These are phyloP conservation scores for Globisporangium iwayamae DNA, from an alignment of 352 stramenopile genomes.

Conservation along the genomic window DNA sequence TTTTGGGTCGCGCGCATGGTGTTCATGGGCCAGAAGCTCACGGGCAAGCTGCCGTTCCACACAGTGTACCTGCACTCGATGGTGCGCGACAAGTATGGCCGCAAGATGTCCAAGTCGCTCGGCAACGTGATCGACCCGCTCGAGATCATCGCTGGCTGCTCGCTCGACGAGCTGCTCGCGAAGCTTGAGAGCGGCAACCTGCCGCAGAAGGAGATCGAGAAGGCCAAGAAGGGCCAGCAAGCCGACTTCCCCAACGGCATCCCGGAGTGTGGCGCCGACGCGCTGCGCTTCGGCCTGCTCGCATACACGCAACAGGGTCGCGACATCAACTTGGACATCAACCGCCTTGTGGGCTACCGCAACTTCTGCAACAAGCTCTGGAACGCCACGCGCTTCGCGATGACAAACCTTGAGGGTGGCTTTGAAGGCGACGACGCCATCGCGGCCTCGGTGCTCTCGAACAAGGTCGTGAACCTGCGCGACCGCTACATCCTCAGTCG, in stretches of 20 bases:
- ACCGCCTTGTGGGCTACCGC: slow-evolving; percentile 97
- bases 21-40: slow-evolving; percentile 96
- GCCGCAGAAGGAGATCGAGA: slow-evolving; percentile 95
- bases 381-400: slow-evolving; percentile 98
- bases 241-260: slow-evolving; percentile 99
- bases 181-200: slow-evolving; percentile 98
- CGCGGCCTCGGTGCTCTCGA: slow-evolving; percentile 55
- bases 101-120: slow-evolving; percentile 99
- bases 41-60: slow-evolving; percentile 95
- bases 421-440: slow-evolving; percentile 55
- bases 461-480: slow-evolving; percentile 57
- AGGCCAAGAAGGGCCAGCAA: slow-evolving; percentile 96
- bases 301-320: slow-evolving; percentile 92
- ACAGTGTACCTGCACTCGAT: slow-evolving; percentile 98
- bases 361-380: slow-evolving; percentile 99
- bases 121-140: slow-evolving; percentile 98
- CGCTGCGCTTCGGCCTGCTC: slow-evolving; percentile 97
- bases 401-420: slow-evolving; percentile 92
- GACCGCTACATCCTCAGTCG: slow-evolving; percentile 86
- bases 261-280: slow-evolving; percentile 98
- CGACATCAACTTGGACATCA: slow-evolving; percentile 99
- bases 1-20: slow-evolving; percentile 99
- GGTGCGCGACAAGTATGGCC: slow-evolving; percentile 97
- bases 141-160: slow-evolving; percentile 96
- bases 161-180: slow-evolving; percentile 91